Evolutionary conservation across 768 basidiomycete species (phyloP).

Genomic region (Pulveroboletus sp.): DNA sequence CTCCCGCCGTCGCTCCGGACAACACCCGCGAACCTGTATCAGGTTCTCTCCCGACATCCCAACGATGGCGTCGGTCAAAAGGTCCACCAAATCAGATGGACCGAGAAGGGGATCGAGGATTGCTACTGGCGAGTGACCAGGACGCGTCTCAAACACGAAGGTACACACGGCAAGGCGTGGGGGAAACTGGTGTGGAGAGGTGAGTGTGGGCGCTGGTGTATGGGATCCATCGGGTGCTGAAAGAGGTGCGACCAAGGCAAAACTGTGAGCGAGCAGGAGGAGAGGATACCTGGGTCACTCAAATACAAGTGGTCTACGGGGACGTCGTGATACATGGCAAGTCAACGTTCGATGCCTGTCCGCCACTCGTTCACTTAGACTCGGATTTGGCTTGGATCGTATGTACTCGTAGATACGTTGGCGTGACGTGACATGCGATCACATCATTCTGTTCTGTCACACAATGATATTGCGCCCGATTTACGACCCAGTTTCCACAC

Average conservation of each 20-base stretch:
- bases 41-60: slow-evolving; percentile 69
- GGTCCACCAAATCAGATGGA: slow-evolving; percentile 76
- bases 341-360: background rate
- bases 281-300: slow-evolving; percentile 65
- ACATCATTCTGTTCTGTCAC: slow-evolving; percentile 16
- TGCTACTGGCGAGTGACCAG: slow-evolving; percentile 78
- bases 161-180: slow-evolving; percentile 81
- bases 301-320: slow-evolving; percentile 76
- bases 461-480: background rate
- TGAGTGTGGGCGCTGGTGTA: slow-evolving; percentile 32
- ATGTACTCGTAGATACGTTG: too few species aligned
- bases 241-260: slow-evolving; percentile 42
- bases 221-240: slow-evolving; percentile 7
- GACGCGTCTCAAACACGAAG: slow-evolving; percentile 68
- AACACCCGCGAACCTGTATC: slow-evolving; percentile 63
- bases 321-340: slow-evolving; percentile 25
- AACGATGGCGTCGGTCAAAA: slow-evolving; percentile 63
- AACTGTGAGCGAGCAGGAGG: slow-evolving; percentile 54
- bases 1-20: slow-evolving; percentile 60
- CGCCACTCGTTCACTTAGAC: too few species aligned
- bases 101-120: slow-evolving; percentile 57
- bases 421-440: background rate
- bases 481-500: background rate
- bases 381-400: too few species aligned
- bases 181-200: slow-evolving; percentile 78